Percentiles rank a stretch among this genome's conserved stretches.
Evolutionary conservation across 495 filamentous ascomycete genomes (phyloP).

Genomic region (Aspergillus baeticus): DNA sequence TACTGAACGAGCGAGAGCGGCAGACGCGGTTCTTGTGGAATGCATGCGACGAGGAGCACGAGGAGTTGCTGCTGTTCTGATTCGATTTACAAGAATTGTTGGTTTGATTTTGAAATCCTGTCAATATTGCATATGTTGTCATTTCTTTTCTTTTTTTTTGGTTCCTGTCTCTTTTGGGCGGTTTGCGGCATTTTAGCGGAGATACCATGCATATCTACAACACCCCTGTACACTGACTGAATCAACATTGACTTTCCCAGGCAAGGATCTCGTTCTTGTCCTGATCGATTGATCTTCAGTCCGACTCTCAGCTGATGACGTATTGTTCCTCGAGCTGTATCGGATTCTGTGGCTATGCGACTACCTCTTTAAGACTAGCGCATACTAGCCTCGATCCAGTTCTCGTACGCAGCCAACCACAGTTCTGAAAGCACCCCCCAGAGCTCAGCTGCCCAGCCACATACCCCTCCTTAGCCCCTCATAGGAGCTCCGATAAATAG

Average conservation of each 20-base stretch:
- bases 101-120: no score
- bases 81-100: no score
- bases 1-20: conserved; percentile 32
- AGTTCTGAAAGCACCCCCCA: not conserved
- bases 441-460: conserved; percentile 13
- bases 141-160: not conserved
- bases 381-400: not conserved
- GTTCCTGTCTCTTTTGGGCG: not conserved
- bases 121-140: no score
- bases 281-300: no score
- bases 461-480: not conserved
- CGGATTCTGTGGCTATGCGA: not conserved
- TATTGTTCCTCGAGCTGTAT: not conserved
- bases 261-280: no score
- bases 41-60: conserved; percentile 36
- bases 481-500: conserved; percentile 10
- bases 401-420: not conserved
- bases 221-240: conserved; percentile 1
- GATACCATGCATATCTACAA: conserved; percentile 10
- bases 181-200: conserved; percentile 13
- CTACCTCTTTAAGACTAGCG: not conserved
- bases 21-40: conserved; percentile 34
- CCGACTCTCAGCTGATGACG: not conserved
- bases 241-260: no score
- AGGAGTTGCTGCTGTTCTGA: conserved; percentile 25